Evolutionary conservation across 768 basidiomycete species (phyloP).

Genomic region (Leucocoprinus leucothites): DNA sequence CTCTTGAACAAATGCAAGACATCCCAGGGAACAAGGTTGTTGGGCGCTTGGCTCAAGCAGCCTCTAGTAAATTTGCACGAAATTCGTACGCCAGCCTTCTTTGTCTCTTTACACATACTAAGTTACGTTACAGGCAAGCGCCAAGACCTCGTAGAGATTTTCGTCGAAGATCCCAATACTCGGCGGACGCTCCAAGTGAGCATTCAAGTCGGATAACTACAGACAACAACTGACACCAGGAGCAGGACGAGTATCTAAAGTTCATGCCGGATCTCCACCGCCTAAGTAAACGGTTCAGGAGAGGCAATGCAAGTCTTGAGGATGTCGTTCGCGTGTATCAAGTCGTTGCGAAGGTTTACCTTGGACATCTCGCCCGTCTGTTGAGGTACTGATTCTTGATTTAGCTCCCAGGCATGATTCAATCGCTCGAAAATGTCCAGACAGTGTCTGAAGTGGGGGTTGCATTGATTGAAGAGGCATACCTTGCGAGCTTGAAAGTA

Average conservation of each 20-base stretch:
- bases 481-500: constrained; percentile 61
- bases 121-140: constrained; percentile 58
- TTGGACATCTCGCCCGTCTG: background rate
- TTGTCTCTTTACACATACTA: background rate
- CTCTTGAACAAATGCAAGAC: constrained; percentile 96
- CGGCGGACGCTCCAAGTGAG: constrained; percentile 72
- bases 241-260: constrained; percentile 85
- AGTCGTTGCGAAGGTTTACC: constrained; percentile 73
- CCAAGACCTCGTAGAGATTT: constrained; percentile 83
- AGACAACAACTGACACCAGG: no score
- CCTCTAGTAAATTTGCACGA: constrained; percentile 92
- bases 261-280: constrained; percentile 93
- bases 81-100: constrained; percentile 58
- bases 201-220: background rate
- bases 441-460: constrained; percentile 41
- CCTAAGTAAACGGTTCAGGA: constrained; percentile 88
- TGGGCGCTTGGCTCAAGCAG: constrained; percentile 94
- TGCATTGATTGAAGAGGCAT: constrained; percentile 63
- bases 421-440: constrained; percentile 50
- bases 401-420: constrained; percentile 75
- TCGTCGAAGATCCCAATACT: constrained; percentile 74
- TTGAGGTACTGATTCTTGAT: background rate
- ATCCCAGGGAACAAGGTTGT: constrained; percentile 82
- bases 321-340: constrained; percentile 97
- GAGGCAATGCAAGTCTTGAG: constrained; percentile 78